Conservation (phyloP, 1,284 basidiomycete species). For the Ganoderma sinense region DNA sequence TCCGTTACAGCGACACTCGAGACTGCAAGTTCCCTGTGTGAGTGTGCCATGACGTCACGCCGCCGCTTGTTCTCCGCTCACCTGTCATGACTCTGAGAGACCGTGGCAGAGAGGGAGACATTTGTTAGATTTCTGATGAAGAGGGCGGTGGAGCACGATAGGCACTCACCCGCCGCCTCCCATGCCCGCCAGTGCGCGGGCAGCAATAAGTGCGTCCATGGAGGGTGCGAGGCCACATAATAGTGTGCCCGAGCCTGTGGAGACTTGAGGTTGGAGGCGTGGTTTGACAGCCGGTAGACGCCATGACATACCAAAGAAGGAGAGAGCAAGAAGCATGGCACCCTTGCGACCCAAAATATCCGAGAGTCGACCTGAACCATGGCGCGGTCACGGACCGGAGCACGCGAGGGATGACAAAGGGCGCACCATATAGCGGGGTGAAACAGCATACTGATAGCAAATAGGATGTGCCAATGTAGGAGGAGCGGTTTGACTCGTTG, state of each 20-base stretch:
- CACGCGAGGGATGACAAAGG: conserved; percentile 2
- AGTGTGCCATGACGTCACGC: conserved; percentile 36
- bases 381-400: conserved; percentile 4
- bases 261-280: conserved; percentile 12
- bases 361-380: conserved; percentile 73
- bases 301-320: conserved; percentile 73
- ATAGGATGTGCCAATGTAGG: conserved; percentile 90
- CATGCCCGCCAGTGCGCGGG: conserved; percentile 87
- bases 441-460: conserved; percentile 91
- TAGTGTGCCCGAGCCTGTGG: conserved; percentile 78
- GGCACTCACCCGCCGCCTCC: conserved; percentile 83
- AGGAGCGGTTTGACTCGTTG: conserved; percentile 79
- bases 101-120: neutral
- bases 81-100: conserved; percentile 80
- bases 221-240: conserved; percentile 84
- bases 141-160: conserved; percentile 22
- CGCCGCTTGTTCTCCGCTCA: conserved; percentile 39
- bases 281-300: conserved; percentile 14
- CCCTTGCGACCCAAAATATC: conserved; percentile 90
- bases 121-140: conserved; percentile 30
- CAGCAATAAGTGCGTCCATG: conserved; percentile 84
- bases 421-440: conserved; percentile 85
- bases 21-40: conserved; percentile 53
- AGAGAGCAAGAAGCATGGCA: conserved; percentile 82
- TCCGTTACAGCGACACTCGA: conserved; percentile 81